Conservation (phyloP, 75 land plant species). For the Gnetum montanum region DNA sequence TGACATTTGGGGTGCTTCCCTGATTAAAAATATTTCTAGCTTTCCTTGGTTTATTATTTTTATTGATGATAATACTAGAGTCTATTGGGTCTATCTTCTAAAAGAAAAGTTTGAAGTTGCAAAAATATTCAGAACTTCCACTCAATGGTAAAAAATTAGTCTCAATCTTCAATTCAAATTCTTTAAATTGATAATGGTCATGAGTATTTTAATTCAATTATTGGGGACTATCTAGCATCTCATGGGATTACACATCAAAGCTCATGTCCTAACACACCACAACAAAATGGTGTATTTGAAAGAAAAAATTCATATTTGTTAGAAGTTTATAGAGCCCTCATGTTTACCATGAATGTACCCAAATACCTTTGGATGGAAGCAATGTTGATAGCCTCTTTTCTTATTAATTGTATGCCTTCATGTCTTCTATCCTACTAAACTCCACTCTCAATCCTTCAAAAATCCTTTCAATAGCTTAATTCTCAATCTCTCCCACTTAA, state of each 20-base stretch:
- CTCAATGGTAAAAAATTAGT: conserved; percentile 5
- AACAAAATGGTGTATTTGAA: conserved; percentile 37
- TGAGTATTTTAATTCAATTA: conserved; percentile 17
- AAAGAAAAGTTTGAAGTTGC: conserved; percentile 17
- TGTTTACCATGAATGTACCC: conserved; percentile 15
- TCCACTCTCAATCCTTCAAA: too few species aligned
- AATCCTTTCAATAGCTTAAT: too few species aligned
- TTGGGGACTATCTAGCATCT: conserved; percentile 8
- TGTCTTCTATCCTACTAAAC: too few species aligned
- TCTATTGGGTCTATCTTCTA: conserved; percentile 17
- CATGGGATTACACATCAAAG: conserved; percentile 13
- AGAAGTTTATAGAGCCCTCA: conserved; percentile 12
- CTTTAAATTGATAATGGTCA: conserved; percentile 28
- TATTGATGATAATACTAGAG: conserved; percentile 24
- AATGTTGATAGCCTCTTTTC: conserved; percentile 13
- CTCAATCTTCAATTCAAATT: not conserved
- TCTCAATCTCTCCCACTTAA: too few species aligned
- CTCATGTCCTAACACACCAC: conserved; percentile 25
- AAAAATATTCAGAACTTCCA: conserved; percentile 7
- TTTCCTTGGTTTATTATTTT: too few species aligned
- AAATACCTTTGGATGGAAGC: conserved; percentile 28
- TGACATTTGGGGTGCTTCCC: too few species aligned
- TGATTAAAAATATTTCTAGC: too few species aligned
- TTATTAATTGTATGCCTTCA: conserved; percentile 17
- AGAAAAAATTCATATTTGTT: conserved; percentile 18